A percentile compares a stretch with the other conserved stretches of the same genome.
phyloP scores from a whole-genome alignment of 2,329 filamentous ascomycete species.

The Colletotrichum spaethianum region DNA sequence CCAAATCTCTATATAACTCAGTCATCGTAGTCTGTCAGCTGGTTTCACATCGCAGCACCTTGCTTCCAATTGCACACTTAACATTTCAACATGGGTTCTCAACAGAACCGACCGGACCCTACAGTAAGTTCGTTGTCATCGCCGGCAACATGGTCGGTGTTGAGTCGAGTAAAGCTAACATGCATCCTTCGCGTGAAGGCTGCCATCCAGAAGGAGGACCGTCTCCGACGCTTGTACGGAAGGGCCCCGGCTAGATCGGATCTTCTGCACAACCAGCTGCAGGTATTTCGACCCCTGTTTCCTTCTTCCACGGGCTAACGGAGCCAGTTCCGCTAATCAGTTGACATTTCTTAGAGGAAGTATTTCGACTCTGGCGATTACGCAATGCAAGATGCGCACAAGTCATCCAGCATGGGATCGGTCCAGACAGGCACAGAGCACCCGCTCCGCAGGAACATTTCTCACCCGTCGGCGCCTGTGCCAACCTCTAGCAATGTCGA shows the following conservation, averaged over 20 bases:
- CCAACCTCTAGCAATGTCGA: not conserved
- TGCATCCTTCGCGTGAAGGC: not conserved
- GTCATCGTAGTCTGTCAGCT: not conserved
- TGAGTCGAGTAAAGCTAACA: not conserved
- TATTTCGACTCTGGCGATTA: not conserved
- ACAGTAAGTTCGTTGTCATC: not conserved
- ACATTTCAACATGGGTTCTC: not conserved
- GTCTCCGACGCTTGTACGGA: not conserved
- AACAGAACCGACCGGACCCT: not conserved
- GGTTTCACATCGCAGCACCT: not conserved
- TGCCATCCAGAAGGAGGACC: not conserved
- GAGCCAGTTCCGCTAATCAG: not conserved
- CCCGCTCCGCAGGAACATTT: not conserved
- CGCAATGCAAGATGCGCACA: not conserved
- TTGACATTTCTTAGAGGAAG: not conserved
- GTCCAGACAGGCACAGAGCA: not conserved
- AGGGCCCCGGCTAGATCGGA: conserved; percentile 4
- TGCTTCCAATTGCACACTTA: not conserved
- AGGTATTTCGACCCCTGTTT: conserved; percentile 1
- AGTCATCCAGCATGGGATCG: not conserved
- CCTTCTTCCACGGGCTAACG: not conserved
- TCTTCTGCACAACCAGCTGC: conserved; percentile 5
- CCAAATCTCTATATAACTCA: not conserved
- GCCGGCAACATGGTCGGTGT: not conserved
- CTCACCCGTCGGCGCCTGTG: not conserved